Base-by-base conservation (phyloP, 2,329 filamentous ascomycete species). In the Elsinoe ampelina region DNA sequence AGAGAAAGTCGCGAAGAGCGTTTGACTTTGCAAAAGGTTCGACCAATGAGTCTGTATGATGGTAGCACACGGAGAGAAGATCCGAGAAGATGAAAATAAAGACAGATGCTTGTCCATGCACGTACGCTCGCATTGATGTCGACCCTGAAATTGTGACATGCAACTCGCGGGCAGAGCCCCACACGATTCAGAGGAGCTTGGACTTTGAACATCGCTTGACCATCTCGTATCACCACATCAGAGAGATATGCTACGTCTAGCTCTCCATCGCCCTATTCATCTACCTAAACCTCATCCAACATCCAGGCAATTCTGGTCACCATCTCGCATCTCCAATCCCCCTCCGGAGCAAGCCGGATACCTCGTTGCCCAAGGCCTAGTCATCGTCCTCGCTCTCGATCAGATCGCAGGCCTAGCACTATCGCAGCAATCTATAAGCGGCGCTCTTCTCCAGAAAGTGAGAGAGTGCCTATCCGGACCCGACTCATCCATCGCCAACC, bases 331-430 rank as follows among this genome's bases (percentile, higher is more conserved):
- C 5, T 64, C 65, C 20, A 58, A 67, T 10, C 67, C 66, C 2
- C 61, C 61, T 15, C 63, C 66, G 19, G 58, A 60, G 13, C 63
- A 63, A 45, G 67, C 67, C 61, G 67, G 62, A n/a, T 65, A 62
- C 36, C 62, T 70, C 10, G 68, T 70, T 15, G 54, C 63, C 1
- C 67, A 70, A 61, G 67, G 68, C 11, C 60, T 70, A 13, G 63
- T 58, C 1, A 59, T 70, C 5, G 68, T 70, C 15, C 61, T 70
- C 17, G 54, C 36, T 8, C 35, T 41, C 17, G 52, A 55, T 13
- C 52, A 55, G 26, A 26, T 55, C 13, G 52, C 52, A 39, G 52
- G 17, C 19, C 52, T 55, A 11, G 19, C 38, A 8, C 12, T 55
- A 8, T 43, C 36, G 8, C 52, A 55, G 19, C 52, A 55, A 34